Percentiles rank a stretch among this genome's conserved stretches.
These are phyloP conservation scores for Nannizziopsis barbatae DNA, from an alignment of 2,329 filamentous ascomycete genomes.

Conservation along the genomic window DNA sequence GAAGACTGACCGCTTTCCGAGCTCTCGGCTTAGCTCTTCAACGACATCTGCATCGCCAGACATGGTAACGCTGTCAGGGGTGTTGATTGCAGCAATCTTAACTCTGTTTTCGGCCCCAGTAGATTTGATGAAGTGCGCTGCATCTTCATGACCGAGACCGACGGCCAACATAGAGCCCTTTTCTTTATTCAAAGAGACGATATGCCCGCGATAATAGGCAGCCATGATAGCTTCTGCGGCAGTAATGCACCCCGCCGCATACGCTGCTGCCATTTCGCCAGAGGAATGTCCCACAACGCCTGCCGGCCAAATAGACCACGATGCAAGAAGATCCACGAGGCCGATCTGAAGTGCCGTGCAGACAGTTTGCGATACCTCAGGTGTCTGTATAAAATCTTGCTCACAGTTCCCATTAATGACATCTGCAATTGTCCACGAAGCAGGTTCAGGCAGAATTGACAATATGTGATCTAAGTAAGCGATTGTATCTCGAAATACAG, in stretches of 20 bases:
- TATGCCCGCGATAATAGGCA: slow-evolving; percentile 16
- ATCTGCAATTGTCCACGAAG: neutral
- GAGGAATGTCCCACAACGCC: slow-evolving; percentile 19
- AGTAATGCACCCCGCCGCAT: slow-evolving; percentile 13
- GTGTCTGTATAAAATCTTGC: neutral
- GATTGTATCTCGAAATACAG: slow-evolving; percentile 9
- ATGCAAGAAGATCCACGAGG: slow-evolving; percentile 16
- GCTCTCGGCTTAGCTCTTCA: slow-evolving; percentile 14
- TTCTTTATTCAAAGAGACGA: slow-evolving; percentile 8
- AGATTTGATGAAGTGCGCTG: neutral
- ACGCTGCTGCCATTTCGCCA: slow-evolving; percentile 24
- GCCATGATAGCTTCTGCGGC: slow-evolving; percentile 10
- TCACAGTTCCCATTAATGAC: neutral
- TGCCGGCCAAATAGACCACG: slow-evolving; percentile 14
- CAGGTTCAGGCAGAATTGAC: too few relatives aligned
- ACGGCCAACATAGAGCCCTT: slow-evolving; percentile 12
- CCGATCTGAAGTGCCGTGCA: slow-evolving; percentile 20
- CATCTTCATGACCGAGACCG: slow-evolving; percentile 5
- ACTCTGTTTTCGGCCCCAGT: neutral
- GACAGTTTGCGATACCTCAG: slow-evolving; percentile 17
- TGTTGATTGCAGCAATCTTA: slow-evolving; percentile 33
- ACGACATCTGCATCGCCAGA: slow-evolving; percentile 35
- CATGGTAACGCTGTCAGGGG: slow-evolving; percentile 33
- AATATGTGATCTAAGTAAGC: too few relatives aligned
- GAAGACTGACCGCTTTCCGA: slow-evolving; percentile 17